Evolutionary conservation across 257 asterid species (phyloP), one percentile per base, ranked within the genome.

Genomic region (Leonotis leonurus): DNA sequence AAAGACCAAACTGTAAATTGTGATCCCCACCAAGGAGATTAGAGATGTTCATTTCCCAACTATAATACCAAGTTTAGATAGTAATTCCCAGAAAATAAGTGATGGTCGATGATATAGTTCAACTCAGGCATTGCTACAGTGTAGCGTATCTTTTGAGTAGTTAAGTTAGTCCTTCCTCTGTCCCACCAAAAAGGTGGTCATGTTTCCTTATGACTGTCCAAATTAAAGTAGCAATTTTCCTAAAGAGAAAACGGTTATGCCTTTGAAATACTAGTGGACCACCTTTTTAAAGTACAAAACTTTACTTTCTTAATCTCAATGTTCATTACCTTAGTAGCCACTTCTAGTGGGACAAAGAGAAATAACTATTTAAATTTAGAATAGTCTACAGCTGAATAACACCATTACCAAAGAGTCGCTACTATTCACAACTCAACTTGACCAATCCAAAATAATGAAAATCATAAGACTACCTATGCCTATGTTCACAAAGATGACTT

Each of bases 1-100:
- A 13, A 52, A 30, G 52, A 70, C 61, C 27, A 3, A 58, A n/a
- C 71, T 29, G 41, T 35, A 16, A 68, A 18, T 22, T 37, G 40
- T 7, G n/a, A 46, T 29, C 48, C 51, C 30, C 4, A 11, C 51
- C 33, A 57, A 16, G 37, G n/a, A n/a, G n/a, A n/a, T n/a, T n/a
- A n/a, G n/a, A n/a, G n/a, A n/a, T n/a, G n/a, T n/a, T n/a, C n/a
- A n/a, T n/a, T n/a, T n/a, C n/a, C n/a, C n/a, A n/a, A n/a, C n/a
- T n/a, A n/a, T n/a, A n/a, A n/a, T 6, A 11, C 51, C 33, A 57
- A 16, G 37, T 11, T 13, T 21, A 25, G n/a, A n/a, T 18, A 65
- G 37, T 8, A 21, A 8, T 11, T 37, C 51, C 36, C 13, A 16
- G 57, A 56, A 44, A 64, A 30, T 50, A 39, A 12, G 9, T 9